Base-by-base conservation (phyloP, 768 basidiomycete genomes). In the Butyriboletus loyo region DNA sequence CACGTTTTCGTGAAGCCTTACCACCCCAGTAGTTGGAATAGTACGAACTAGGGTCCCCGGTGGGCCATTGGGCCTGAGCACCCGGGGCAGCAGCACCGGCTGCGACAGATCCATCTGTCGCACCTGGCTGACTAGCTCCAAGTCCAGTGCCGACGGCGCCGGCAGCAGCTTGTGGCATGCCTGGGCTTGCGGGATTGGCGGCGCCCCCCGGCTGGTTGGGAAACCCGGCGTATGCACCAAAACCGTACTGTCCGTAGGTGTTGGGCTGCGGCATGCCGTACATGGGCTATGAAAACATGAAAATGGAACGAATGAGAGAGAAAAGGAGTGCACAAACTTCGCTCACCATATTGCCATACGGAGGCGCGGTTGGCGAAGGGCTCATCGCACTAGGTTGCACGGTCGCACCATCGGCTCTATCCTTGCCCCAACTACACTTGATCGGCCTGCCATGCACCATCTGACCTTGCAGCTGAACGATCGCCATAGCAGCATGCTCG, bases 371-470 rank as follows among this genome's bases (percentile, higher is more conserved):
- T 43, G 85, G 80, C 41, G 81, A 75, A 30, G 88, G 87, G 60
- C 85, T 86, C 61, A 88, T 69, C 34, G 81, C 65, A 22, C 67
- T 67, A 17, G 73, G 70, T 50, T 81, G 78, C 24, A 81, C 76
- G 49, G 77, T 74, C 24, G 79, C 81, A 31, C 84, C 88, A 67
- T 89, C 87, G 22, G 84, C 87, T 56, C 92, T 81, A 69, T 98
- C 96, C 72, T 98, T 98, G 51, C 97, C 97, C 97, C 97, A 99
- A 64, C 92, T 93, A 72, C 92, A 96, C 74, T 98, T 98, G 78
- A 98, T 92, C 8, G 95, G 93, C 35, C 97, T 76, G 43, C 96
- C 96, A 59, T 99, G 97, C 25, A 99, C 92, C 80, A 93, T 90
- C 75, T 94, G 91, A 49, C 96, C 95, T 71, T 96, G 92, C 46